phyloP scores from a whole-genome alignment of 768 basidiomycete species.

The Baorangia bicolor region DNA sequence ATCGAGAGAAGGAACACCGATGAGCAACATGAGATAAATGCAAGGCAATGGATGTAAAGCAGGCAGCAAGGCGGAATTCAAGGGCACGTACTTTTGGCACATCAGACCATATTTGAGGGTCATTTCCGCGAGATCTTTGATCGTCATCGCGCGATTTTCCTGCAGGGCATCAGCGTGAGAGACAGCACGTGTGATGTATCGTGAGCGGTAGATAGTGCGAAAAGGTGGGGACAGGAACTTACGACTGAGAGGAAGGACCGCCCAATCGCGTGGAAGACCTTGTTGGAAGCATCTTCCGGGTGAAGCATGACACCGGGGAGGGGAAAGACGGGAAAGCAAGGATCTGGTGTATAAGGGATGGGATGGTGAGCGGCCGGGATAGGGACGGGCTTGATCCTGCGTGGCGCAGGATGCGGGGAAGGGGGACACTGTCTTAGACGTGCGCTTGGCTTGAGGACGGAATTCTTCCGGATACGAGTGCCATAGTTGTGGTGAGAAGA shows the following conservation, averaged over 20 bases:
- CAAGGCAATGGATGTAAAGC: conserved; percentile 4
- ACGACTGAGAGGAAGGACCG: conserved; percentile 75
- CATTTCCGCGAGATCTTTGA: conserved; percentile 81
- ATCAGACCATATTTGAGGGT: conserved; percentile 60
- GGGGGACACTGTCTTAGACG: conserved; percentile 49
- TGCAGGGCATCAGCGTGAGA: conserved; percentile 26
- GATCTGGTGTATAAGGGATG: conserved; percentile 16
- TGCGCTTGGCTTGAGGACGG: conserved; percentile 49
- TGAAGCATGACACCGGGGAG: conserved; percentile 66
- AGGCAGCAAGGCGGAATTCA: conserved; percentile 2
- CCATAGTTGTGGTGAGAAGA: conserved; percentile 43
- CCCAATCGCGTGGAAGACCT: conserved; percentile 71
- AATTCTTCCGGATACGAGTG: conserved; percentile 54
- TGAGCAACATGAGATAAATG: conserved; percentile 16
- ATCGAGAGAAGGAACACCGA: neutral
- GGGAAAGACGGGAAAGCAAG: conserved; percentile 48
- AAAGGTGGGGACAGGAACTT: conserved; percentile 28
- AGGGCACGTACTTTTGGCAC: conserved; percentile 67
- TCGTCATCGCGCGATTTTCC: conserved; percentile 84
- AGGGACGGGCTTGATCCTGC: conserved; percentile 35
- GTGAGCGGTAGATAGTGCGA: conserved; percentile 15
- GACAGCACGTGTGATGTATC: conserved; percentile 17
- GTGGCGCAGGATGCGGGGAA: conserved; percentile 32
- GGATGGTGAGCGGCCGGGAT: conserved; percentile 22
- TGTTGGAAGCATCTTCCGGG: conserved; percentile 68